Conservation (phyloP, 805 yeast genomes). For the Metschnikowia baotianmanensis region DNA sequence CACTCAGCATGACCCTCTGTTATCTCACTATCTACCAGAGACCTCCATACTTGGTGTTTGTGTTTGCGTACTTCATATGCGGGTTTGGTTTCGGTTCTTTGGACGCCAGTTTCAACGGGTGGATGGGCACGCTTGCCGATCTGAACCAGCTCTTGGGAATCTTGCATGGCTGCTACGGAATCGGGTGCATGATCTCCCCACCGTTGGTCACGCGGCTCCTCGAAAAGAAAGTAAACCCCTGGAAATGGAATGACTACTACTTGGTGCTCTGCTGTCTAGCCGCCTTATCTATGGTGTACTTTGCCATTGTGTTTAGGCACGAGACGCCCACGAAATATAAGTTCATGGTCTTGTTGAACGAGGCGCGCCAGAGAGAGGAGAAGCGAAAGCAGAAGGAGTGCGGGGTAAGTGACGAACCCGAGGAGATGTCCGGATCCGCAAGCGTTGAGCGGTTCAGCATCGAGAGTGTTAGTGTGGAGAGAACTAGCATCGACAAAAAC, state of each 20-base stretch:
- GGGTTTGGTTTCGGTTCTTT: conserved; percentile 59
- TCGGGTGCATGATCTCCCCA: conserved; percentile 54
- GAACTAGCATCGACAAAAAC: not conserved
- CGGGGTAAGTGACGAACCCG: conserved; percentile 12
- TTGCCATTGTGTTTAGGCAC: conserved; percentile 29
- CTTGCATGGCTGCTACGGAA: conserved; percentile 52
- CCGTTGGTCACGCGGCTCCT: conserved; percentile 42
- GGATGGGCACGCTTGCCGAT: conserved; percentile 47
- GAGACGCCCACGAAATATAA: conserved; percentile 47
- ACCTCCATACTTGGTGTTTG: conserved; percentile 43
- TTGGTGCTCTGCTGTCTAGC: conserved; percentile 32
- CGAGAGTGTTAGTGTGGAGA: not conserved
- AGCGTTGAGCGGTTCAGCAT: too few species aligned
- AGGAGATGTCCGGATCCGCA: conserved; percentile 9
- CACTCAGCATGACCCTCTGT: conserved; percentile 31
- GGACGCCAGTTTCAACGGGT: conserved; percentile 56
- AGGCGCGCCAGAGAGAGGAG: conserved; percentile 10
- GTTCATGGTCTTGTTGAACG: conserved; percentile 23
- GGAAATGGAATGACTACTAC: conserved; percentile 51
- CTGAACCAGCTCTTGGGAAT: conserved; percentile 51
- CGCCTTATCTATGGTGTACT: conserved; percentile 20
- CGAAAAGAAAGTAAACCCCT: conserved; percentile 34
- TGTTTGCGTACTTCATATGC: conserved; percentile 35
- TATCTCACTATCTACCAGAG: conserved; percentile 38
- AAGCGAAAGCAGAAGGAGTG: not conserved